Evolutionary conservation across 2,329 filamentous ascomycete species (phyloP), one percentile per base, ranked within the genome.

Genomic region (Hypoxylon sp.): DNA sequence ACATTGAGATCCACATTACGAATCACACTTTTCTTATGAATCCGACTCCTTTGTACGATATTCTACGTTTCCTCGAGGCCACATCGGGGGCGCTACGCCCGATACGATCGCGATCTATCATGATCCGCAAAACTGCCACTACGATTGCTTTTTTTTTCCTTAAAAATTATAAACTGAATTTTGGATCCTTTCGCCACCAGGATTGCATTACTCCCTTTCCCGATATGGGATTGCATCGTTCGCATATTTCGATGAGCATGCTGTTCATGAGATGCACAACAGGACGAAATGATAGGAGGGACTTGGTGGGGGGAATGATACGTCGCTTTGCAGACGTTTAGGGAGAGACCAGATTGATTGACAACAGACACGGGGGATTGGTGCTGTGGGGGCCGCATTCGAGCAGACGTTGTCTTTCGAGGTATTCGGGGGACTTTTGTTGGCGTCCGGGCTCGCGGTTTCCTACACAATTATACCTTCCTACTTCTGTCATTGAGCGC

Each of bases 291-390:
- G 51, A 46, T 54, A 22, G 11, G 56, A 33, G 19, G 35, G 44
- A n/a, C 56, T 63, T 39, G 53, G 54, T 26, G 56, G 53, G 61
- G 50, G 64, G 47, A 51, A 44, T 60, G 56, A 65, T 33, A 46
- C 47, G 52, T 59, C 54, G 37, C 47, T 62, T 48, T 17, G 58
- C 57, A 70, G 68, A 54, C 63, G 69, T 62, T 47, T 42, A 35
- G 29, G 33, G 59, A 48, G 71, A 65, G 60, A 70, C 60, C 70
- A 73, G 64, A 70, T 72, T 72, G 73, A 70, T 72, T 72, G 73
- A 72, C 59, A 62, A 59, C 70, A 71, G 60, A 70, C 60, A 46
- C 22, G 63, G 54, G 62, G 29, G 56, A 31, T 55, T 54, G 54
- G 22, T 31, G 63, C 47, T 60, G 50, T 67, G 63, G 58, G 59